phyloP scores from a whole-genome alignment of 2,329 filamentous ascomycete genomes.

The Fonsecaea multimorphosa region DNA sequence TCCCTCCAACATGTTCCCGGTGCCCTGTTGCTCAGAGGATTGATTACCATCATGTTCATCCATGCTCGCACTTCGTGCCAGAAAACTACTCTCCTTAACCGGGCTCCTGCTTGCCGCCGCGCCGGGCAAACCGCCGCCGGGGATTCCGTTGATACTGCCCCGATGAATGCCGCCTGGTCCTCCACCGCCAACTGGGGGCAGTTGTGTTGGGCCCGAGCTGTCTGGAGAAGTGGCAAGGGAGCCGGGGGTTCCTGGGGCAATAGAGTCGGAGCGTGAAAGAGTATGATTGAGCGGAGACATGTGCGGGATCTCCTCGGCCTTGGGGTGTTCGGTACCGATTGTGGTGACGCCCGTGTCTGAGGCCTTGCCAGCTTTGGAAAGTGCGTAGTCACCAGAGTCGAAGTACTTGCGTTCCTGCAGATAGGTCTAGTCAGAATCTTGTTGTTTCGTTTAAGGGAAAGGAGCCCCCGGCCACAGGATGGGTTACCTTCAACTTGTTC shows the following conservation, averaged over 20 bases:
- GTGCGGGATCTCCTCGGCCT: slow-evolving; percentile 93
- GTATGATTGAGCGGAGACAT: slow-evolving; percentile 67
- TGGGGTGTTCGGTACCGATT: slow-evolving; percentile 92
- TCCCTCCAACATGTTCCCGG: slow-evolving; percentile 48
- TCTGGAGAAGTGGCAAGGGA: slow-evolving; percentile 38
- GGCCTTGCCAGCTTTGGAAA: slow-evolving; percentile 96
- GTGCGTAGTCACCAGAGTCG: slow-evolving; percentile 93
- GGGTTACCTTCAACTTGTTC: slow-evolving; percentile 84
- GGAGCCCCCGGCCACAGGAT: background rate
- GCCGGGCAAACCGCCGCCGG: slow-evolving; percentile 38
- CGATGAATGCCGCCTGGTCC: slow-evolving; percentile 46
- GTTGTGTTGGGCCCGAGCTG: slow-evolving; percentile 38
- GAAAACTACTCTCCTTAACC: slow-evolving; percentile 86
- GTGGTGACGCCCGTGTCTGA: slow-evolving; percentile 91
- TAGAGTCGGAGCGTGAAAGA: slow-evolving; percentile 52
- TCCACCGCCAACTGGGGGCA: background rate
- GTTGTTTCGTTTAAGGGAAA: background rate
- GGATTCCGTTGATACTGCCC: slow-evolving; percentile 54
- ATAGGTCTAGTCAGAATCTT: slow-evolving; percentile 7
- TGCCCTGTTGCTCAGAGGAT: slow-evolving; percentile 59
- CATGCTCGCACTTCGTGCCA: slow-evolving; percentile 80
- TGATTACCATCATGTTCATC: slow-evolving; percentile 49
- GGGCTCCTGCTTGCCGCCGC: slow-evolving; percentile 72
- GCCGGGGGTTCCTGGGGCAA: slow-evolving; percentile 25
- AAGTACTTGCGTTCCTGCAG: slow-evolving; percentile 92